These are phyloP conservation scores for Geotrichum cucujoidarum DNA, from an alignment of 1,139 yeast genomes.

Conservation along the genomic window DNA sequence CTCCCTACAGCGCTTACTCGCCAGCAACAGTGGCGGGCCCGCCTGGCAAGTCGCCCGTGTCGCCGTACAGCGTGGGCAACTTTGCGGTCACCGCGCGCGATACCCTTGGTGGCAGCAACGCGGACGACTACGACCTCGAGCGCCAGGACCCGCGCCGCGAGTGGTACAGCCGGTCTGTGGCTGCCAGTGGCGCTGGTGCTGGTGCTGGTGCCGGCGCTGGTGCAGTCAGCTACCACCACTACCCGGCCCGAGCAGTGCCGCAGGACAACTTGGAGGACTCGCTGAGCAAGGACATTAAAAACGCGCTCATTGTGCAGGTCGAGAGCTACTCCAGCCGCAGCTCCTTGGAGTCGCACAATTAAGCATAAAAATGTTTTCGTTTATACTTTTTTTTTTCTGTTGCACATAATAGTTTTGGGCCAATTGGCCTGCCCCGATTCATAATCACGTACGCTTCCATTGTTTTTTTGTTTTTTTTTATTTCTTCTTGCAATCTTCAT, in stretches of 20 bases:
- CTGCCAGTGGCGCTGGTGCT: background rate
- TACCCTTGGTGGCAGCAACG: constrained; percentile 96
- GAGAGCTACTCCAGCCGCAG: constrained; percentile 1
- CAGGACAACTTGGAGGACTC: background rate
- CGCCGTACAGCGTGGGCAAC: background rate
- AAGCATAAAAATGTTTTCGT: background rate
- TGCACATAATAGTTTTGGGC: too few relatives aligned
- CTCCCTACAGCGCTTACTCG: background rate
- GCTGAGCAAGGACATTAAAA: background rate
- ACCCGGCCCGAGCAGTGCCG: background rate
- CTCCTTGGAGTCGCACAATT: background rate
- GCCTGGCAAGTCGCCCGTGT: background rate
- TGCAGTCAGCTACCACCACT: background rate
- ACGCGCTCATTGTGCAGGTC: constrained; percentile 2
- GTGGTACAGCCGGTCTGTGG: background rate
- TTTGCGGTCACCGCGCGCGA: background rate
- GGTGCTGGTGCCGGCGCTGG: background rate
- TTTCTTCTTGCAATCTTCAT: too few relatives aligned
- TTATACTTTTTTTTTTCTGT: too few relatives aligned
- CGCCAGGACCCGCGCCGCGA: background rate
- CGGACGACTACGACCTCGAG: constrained; percentile 40
- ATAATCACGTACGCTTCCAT: too few relatives aligned
- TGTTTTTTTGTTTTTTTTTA: background rate
- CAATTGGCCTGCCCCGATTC: too few relatives aligned
- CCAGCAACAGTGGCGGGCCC: background rate